Evolutionary conservation across 371 early-diverging fungal genomes (phyloP), one percentile per base, ranked within the genome.

Genomic region (Cokeromyces recurvatus): DNA sequence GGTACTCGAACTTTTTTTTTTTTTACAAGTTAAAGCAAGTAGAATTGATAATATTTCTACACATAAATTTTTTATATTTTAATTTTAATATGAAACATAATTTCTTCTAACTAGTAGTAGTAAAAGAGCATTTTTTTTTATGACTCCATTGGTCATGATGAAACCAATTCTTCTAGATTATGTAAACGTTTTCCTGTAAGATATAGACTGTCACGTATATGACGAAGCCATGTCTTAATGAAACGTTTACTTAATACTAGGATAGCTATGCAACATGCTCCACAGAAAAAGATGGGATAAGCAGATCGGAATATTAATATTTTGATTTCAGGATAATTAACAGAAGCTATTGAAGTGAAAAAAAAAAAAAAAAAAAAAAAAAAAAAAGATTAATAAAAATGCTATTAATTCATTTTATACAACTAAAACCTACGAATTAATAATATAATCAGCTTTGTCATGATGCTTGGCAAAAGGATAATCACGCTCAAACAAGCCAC

Each of bases 121-220:
- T n/a, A n/a, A n/a, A n/a, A n/a, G n/a, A n/a, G n/a, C n/a, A n/a
- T n/a, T n/a, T n/a, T n/a, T n/a, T n/a, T n/a, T n/a, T n/a, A n/a
- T n/a, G n/a, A n/a, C n/a, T n/a, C n/a, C n/a, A n/a, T n/a, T n/a
- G n/a, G n/a, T n/a, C n/a, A n/a, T n/a, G n/a, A n/a, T n/a, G n/a
- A n/a, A n/a, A n/a, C n/a, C n/a, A n/a, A n/a, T n/a, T n/a, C 48
- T 10, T 48, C 53, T 29, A 85, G 38, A 38, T 85, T 85, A 47
- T 82, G 83, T 39, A 85, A 61, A 35, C 60, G 75, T 22, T 57
- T 64, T 7, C 86, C 86, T 21, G 81, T 64, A 34, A 82, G 49
- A 42, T 85, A 85, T 36, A 68, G 68, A 23, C 73, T 71, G 22
- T 85, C 79, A 7, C 78, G 70, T 9, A 85, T 71, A 25, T 52